phyloP scores from a whole-genome alignment of 148 eudicot genomes.

The Simmondsia chinensis region DNA sequence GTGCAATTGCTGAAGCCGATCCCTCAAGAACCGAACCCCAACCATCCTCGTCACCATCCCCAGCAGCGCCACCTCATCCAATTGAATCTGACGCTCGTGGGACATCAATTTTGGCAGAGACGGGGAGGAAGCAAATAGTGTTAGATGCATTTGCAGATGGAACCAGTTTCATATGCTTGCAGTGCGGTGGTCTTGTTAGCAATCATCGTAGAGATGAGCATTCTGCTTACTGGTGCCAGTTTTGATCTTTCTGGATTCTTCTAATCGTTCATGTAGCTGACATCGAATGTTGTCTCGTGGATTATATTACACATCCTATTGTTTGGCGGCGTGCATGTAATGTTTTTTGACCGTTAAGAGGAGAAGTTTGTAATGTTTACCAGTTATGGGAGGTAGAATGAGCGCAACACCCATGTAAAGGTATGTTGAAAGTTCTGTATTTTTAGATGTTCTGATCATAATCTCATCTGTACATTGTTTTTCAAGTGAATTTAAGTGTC shows the following conservation, averaged over 20 bases:
- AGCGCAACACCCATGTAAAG: too few species aligned
- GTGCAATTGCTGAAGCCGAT: constrained; percentile 87
- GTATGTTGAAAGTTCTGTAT: too few species aligned
- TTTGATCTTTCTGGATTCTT: constrained; percentile 2
- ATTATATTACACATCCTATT: too few species aligned
- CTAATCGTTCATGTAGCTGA: too few species aligned
- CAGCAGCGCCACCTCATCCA: constrained; percentile 3
- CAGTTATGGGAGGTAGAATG: too few species aligned
- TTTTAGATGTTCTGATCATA: too few species aligned
- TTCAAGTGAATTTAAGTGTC: too few species aligned
- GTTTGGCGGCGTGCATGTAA: too few species aligned
- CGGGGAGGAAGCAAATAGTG: constrained; percentile 72
- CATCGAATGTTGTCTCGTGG: too few species aligned
- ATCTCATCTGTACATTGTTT: too few species aligned
- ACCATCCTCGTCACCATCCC: constrained; percentile 1
- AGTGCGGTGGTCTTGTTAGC: constrained; percentile 93
- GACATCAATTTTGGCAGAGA: constrained; percentile 74
- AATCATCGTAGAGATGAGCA: constrained; percentile 79
- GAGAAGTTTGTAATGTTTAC: too few species aligned
- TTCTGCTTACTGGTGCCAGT: constrained; percentile 71
- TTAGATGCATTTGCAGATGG: constrained; percentile 90
- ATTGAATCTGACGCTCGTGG: constrained; percentile 34
- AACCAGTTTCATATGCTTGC: constrained; percentile 80
- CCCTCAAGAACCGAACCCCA: constrained; percentile 24
- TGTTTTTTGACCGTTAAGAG: too few species aligned